Evolutionary conservation across 2,329 filamentous ascomycete species (phyloP).

Genomic region (Coniella lustricola): DNA sequence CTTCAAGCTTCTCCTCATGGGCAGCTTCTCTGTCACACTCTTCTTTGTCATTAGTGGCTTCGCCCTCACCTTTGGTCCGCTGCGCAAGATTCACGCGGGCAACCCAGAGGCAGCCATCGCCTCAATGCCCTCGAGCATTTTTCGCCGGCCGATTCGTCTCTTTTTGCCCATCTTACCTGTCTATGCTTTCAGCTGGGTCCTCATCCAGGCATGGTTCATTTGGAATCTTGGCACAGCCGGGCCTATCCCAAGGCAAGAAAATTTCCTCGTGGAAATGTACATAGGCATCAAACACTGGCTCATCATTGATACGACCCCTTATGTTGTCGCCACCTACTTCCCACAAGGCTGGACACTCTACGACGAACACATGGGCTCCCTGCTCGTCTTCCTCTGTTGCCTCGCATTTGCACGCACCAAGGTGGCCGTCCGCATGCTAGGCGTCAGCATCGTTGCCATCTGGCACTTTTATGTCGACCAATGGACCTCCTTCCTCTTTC

Average conservation of each 20-base stretch:
- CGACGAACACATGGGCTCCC: slow-evolving; percentile 14
- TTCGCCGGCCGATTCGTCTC: slow-evolving; percentile 17
- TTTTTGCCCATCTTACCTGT: slow-evolving; percentile 14
- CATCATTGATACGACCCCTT: neutral
- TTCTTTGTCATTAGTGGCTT: slow-evolving; percentile 33
- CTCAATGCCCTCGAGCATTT: slow-evolving; percentile 15
- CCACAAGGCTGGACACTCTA: slow-evolving; percentile 16
- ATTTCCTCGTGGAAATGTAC: neutral
- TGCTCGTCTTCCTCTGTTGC: slow-evolving; percentile 16
- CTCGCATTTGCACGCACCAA: slow-evolving; percentile 12
- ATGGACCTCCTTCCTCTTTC: neutral
- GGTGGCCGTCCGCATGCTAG: slow-evolving; percentile 10
- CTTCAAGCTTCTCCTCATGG: slow-evolving; percentile 24
- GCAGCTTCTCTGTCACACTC: slow-evolving; percentile 25
- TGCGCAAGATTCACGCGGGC: slow-evolving; percentile 20
- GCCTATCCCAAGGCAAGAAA: neutral
- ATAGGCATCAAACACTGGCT: neutral
- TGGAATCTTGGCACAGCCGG: neutral
- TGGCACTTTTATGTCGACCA: neutral
- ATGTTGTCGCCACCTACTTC: slow-evolving; percentile 1
- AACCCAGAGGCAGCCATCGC: slow-evolving; percentile 5
- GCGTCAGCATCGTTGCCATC: slow-evolving; percentile 1
- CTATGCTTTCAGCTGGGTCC: neutral
- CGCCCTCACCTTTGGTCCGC: slow-evolving; percentile 26
- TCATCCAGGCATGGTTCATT: neutral